A percentile compares a stretch with the other conserved stretches of the same genome.
These are phyloP conservation scores for Myxozyma vanderwaltii DNA, from an alignment of 805 yeast genomes.

Conservation along the genomic window DNA sequence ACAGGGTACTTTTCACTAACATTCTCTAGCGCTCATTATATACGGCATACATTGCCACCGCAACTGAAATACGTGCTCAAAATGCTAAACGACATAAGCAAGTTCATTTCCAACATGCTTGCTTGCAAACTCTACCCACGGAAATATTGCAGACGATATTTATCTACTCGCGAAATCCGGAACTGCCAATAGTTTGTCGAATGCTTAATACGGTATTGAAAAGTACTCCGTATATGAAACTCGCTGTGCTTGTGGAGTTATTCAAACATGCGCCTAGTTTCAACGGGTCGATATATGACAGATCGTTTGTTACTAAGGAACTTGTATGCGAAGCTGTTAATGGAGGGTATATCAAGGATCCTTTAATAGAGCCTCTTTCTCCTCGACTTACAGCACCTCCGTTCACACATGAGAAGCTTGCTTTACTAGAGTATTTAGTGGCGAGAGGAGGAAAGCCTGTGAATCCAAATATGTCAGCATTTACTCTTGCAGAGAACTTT, in stretches of 20 bases:
- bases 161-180: constrained; percentile 12
- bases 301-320: constrained; percentile 16
- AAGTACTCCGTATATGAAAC: constrained; percentile 10
- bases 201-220: constrained; percentile 2
- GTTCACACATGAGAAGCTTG: constrained; percentile 10
- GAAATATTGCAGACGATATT: constrained; percentile 25
- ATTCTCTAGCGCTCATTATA: constrained; percentile 7
- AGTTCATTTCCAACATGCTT: background rate
- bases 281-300: constrained; percentile 9
- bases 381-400: constrained; percentile 18
- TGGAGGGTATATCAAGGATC: constrained; percentile 8
- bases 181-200: constrained; percentile 17
- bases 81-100: constrained; percentile 1
- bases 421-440: constrained; percentile 19
- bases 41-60: constrained; percentile 7
- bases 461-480: constrained; percentile 14
- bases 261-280: constrained; percentile 6
- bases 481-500: constrained; percentile 12
- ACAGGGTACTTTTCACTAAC: too few species aligned
- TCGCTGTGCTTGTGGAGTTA: constrained; percentile 7
- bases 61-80: background rate
- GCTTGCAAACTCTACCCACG: constrained; percentile 17
- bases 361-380: background rate
- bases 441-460: constrained; percentile 14
- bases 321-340: background rate